Evolutionary conservation across 2,329 filamentous ascomycete genomes (phyloP), one percentile per base, ranked within the genome.

Genomic region (Penicillium sp.): DNA sequence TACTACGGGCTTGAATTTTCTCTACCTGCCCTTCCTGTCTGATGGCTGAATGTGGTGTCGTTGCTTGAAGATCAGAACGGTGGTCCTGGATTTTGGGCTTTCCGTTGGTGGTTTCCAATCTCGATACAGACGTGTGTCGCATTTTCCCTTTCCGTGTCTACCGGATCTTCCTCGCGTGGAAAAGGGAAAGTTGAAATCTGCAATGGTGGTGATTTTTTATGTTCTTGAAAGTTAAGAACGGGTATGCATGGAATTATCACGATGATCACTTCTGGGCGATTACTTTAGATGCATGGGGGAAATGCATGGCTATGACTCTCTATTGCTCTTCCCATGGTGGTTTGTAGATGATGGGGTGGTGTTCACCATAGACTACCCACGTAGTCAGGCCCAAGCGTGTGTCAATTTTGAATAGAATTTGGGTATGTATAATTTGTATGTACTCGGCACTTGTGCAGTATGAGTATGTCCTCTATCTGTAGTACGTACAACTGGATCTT

Each of bases 121-220:
- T 43, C 42, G 40, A 43, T 32, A 32, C 25, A 12, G n/a, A 32
- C 33, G 24, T 25, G 24, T 25, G 24, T 36, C 24, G 24, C 29
- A 8, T 18, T 38, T 13, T 39, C 24, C 12, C n/a, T 41, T 52
- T 57, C 56, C 53, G 48, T 52, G 49, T 52, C 49, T 51, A 47
- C 40, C 38, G 41, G 43, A 33, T 43, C 48, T 25, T 49, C 44
- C 45, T 35, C 48, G 43, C 44, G 43, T 52, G 51, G 54, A 49
- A 49, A 53, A 46, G 26, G 47, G 29, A 32, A 12, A 7, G 18
- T 38, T 26, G 28, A 43, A 26, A 43, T 46, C 43, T 54, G 51
- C 52, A 54, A 56, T 42, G 51, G 55, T 57, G 54, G 57, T 54
- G 54, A 52, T 57, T 52, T 62, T 57, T 51, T 61, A 18, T 18